Base-by-base conservation (phyloP, 2,329 filamentous ascomycete genomes). In the Fusarium solani-melongenae region DNA sequence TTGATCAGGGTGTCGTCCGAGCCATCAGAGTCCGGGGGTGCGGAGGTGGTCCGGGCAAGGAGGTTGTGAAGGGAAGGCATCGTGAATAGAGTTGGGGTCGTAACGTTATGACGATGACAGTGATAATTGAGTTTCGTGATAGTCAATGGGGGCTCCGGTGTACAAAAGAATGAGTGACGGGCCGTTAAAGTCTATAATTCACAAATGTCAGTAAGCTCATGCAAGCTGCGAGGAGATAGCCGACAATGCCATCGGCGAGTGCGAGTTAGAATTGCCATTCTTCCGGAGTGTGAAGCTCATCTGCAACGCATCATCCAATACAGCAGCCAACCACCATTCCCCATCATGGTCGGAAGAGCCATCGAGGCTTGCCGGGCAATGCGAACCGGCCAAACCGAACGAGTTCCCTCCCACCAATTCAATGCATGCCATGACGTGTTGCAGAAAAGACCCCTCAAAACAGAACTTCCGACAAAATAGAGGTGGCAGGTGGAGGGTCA, bases 1-100 rank as follows among this genome's bases (percentile, higher is more conserved):
- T 94, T 91, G 81, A 95, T 87, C 85, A 93, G 91, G 70, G 86
- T 89, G 76, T 93, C 85, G 58, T 74, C 68, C 76, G 86, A 84
- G 67, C 83, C 84, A 73, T 87, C 85, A 69, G 81, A 80, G 68
- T 84, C 78, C 69, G 83, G 84, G 76, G 76, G 69, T 59, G 69
- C 41, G 49, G 76, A 65, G 61, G 69, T 64, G 57, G 64, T 65
- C 65, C 76, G 76, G 59, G 63, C 66, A 58, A 76, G 34, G 46
- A 77, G 67, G 63, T 75, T 77, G 58, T 76, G 69, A 63, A 78
- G 69, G 38, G 76, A 70, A 76, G 76, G 72, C 76, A 77, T 77
- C 51, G 61, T 77, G 70, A 63, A 72, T 68, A 75, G 14, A 70
- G 62, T 72, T 72, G 59, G 51, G 59, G 68, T 66, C 60, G 64